These are phyloP conservation scores for Craspedostauros australis DNA, from an alignment of 108 stramenopile species.

Conservation along the genomic window DNA sequence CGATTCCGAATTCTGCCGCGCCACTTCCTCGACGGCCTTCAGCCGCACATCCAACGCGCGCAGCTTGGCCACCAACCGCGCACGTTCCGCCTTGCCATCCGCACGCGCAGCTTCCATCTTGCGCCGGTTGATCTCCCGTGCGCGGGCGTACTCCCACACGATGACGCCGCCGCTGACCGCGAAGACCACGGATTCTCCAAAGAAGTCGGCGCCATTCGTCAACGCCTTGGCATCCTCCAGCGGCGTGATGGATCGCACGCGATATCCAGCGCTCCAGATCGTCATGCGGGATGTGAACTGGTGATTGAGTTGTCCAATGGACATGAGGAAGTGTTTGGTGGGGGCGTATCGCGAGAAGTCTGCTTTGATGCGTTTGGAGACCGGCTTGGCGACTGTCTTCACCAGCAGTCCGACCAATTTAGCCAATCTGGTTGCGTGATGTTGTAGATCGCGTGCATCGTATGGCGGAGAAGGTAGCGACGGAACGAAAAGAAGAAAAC, in stretches of 20 bases:
- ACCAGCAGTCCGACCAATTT: conserved; percentile 33
- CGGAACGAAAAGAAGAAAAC: background rate
- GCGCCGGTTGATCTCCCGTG: conserved; percentile 36
- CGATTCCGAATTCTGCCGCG: conserved; percentile 20
- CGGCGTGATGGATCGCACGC: conserved; percentile 56
- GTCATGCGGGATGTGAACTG: conserved; percentile 69
- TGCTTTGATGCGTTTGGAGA: conserved; percentile 69
- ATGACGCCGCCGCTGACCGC: conserved; percentile 45
- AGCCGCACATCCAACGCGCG: conserved; percentile 56
- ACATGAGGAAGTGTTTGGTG: conserved; percentile 49
- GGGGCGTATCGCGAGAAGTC: conserved; percentile 38
- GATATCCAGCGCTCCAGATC: conserved; percentile 80
- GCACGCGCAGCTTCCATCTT: conserved; percentile 54
- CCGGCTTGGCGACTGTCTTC: conserved; percentile 57
- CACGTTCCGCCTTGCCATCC: conserved; percentile 33
- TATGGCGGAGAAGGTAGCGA: background rate
- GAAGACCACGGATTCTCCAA: conserved; percentile 74
- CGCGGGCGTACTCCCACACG: conserved; percentile 70
- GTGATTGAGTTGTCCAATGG: conserved; percentile 74
- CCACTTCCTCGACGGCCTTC: conserved; percentile 55
- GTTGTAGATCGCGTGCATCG: background rate
- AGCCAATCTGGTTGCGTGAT: conserved; percentile 22
- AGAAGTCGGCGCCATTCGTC: conserved; percentile 68
- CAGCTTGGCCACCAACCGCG: conserved; percentile 57
- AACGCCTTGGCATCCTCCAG: conserved; percentile 69